Percentiles rank a stretch among this genome's conserved stretches.
phyloP scores from a whole-genome alignment of 345 rosid species.

The Corchorus capsularis region DNA sequence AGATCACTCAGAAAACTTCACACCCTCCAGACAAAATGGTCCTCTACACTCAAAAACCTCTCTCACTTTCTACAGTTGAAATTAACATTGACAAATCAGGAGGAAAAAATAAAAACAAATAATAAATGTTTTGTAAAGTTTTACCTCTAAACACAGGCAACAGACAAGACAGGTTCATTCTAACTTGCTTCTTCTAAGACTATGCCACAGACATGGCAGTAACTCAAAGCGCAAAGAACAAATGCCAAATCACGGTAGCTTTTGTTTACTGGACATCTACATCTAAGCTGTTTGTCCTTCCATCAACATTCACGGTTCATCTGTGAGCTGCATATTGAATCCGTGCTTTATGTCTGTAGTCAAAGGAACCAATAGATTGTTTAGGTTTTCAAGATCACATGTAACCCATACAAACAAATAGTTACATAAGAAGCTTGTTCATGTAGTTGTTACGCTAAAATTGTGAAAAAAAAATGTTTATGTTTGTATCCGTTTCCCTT shows the following conservation, averaged over 20 bases:
- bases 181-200: slow-evolving; percentile 11
- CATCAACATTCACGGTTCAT: slow-evolving; percentile 41
- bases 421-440: background rate
- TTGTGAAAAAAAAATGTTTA: too few species aligned
- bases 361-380: slow-evolving; percentile 14
- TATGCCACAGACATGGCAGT: background rate
- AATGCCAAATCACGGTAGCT: background rate
- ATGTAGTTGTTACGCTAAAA: too few species aligned
- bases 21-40: slow-evolving; percentile 24
- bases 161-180: slow-evolving; percentile 17
- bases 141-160: slow-evolving; percentile 26
- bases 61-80: slow-evolving; percentile 39
- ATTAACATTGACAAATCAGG: slow-evolving; percentile 28
- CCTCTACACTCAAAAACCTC: slow-evolving; percentile 30
- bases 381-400: background rate
- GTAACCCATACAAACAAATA: background rate
- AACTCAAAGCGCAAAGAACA: slow-evolving; percentile 5
- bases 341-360: slow-evolving; percentile 61
- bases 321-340: slow-evolving; percentile 54
- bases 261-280: background rate
- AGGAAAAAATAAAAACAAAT: slow-evolving; percentile 9
- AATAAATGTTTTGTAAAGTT: background rate
- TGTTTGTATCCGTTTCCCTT: too few species aligned
- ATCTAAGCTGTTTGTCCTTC: background rate
- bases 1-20: slow-evolving; percentile 27